Evolutionary conservation across 345 rosid genomes (phyloP), one percentile per base, ranked within the genome.

Genomic region (Anacardium occidentale): DNA sequence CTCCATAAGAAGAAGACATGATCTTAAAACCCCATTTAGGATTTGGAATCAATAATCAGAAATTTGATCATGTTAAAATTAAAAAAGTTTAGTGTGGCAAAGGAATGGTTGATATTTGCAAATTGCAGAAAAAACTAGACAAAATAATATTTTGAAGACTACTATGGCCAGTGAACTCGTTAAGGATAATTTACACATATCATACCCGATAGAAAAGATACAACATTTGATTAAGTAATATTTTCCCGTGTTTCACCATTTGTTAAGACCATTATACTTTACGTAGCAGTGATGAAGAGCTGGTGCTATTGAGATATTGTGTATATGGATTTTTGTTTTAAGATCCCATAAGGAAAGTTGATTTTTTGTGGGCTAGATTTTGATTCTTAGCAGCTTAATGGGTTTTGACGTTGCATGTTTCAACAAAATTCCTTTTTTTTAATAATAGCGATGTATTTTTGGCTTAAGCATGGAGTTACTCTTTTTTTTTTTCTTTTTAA

Each of bases 21-120:
- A 25, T 48, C n/a, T 45, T 29, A 55, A 47, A 12, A 21, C 26
- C 55, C 29, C 18, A 18, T 45, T 47, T 21, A 3, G 56, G n/a
- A 53, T 52, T 67, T 52, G 47, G 48, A 67, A 25, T 53, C n/a
- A 67, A 50, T 25, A 15, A 67, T 6, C 51, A n/a, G 48, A n/a
- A 52, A 32, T 67, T 66, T 20, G 9, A 51, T 67, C 71, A 34
- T 53, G 50, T 18, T 56, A 18, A 57, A 69, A 42, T 56, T 69
- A 5, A 29, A 37, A 26, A 69, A 56, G 48, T 44, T 68, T 18
- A 18, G 40, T 42, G 12, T n/a, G 57, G n/a, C 34, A 56, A 42
- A 69, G 2, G 18, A 22, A 58, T 15, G 12, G 10, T 24, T 48
- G 73, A 25, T 25, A 24, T 70, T 70, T 47, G 29, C 74, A 47